Conservation (phyloP, 176 grass and related monocot genomes). For the Tillandsia leiboldiana region DNA sequence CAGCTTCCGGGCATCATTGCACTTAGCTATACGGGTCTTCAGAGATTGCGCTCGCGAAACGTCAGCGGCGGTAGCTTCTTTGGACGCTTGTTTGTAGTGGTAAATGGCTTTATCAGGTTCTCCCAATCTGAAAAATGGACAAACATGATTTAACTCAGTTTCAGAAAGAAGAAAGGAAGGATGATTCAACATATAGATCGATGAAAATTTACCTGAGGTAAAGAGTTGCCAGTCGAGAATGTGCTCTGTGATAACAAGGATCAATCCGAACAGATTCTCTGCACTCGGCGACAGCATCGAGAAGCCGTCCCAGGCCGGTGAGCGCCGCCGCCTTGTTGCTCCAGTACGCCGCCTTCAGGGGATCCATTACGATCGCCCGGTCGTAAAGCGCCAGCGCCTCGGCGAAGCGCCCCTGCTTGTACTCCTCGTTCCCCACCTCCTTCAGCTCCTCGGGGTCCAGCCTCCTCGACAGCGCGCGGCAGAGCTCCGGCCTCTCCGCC, state of each 20-base stretch:
- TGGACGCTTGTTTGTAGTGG: constrained; percentile 53
- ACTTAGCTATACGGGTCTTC: constrained; percentile 51
- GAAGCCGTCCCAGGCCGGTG: constrained; percentile 43
- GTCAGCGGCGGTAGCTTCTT: constrained; percentile 36
- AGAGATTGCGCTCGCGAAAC: constrained; percentile 46
- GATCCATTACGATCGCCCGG: constrained; percentile 72
- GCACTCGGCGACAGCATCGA: constrained; percentile 73
- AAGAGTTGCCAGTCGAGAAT: constrained; percentile 58
- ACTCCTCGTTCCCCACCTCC: constrained; percentile 96
- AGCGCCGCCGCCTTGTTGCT: constrained; percentile 89
- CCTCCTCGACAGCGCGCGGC: constrained; percentile 52
- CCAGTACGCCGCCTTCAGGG: constrained; percentile 47
- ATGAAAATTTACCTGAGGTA: constrained; percentile 59
- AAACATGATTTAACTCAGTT: neutral
- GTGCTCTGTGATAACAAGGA: constrained; percentile 49
- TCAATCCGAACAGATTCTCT: constrained; percentile 74
- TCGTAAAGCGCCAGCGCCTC: constrained; percentile 86
- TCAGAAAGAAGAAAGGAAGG: neutral
- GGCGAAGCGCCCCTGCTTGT: constrained; percentile 57
- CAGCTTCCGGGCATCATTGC: constrained; percentile 52
- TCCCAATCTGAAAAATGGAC: constrained; percentile 46
- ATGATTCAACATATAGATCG: neutral
- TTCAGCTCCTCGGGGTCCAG: constrained; percentile 81
- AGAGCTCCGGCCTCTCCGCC: constrained; percentile 19
- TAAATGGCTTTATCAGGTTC: constrained; percentile 73